Evolutionary conservation across 1,139 yeast genomes (phyloP).

Genomic region (Zygoascus sp.): DNA sequence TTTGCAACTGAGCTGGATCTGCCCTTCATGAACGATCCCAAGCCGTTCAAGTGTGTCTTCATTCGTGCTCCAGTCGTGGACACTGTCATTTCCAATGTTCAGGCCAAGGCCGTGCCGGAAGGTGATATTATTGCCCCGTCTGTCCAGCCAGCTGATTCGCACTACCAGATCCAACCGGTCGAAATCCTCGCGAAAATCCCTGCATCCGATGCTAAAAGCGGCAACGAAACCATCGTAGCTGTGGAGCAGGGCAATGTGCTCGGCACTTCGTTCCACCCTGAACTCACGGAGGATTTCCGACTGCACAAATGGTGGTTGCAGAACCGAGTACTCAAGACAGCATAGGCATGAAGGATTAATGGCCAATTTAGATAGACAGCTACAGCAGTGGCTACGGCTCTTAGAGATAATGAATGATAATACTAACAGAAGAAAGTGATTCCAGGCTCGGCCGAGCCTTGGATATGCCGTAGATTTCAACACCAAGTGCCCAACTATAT

Average conservation of each 20-base stretch:
- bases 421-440: no score
- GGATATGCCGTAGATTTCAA: no score
- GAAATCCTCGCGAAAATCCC: slow-evolving; percentile 29
- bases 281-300: slow-evolving; percentile 53
- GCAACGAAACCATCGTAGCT: slow-evolving; percentile 50
- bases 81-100: slow-evolving; percentile 15
- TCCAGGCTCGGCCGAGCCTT: no score
- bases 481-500: no score
- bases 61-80: slow-evolving; percentile 72
- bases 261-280: slow-evolving; percentile 84
- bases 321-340: not conserved
- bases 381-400: no score
- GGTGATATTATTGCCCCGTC: slow-evolving; percentile 16
- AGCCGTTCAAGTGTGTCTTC: slow-evolving; percentile 55
- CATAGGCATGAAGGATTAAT: no score
- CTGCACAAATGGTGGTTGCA: slow-evolving; percentile 68
- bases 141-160: slow-evolving; percentile 13
- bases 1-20: slow-evolving; percentile 52
- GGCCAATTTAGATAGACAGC: not conserved
- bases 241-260: slow-evolving; percentile 63
- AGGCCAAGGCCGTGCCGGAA: slow-evolving; percentile 16
- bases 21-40: slow-evolving; percentile 41
- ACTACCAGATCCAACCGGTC: slow-evolving; percentile 18
- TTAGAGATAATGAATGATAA: not conserved
- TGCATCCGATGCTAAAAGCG: slow-evolving; percentile 15